Base-by-base conservation (phyloP, 1,284 basidiomycete species). In the Agroathelia rolfsii region DNA sequence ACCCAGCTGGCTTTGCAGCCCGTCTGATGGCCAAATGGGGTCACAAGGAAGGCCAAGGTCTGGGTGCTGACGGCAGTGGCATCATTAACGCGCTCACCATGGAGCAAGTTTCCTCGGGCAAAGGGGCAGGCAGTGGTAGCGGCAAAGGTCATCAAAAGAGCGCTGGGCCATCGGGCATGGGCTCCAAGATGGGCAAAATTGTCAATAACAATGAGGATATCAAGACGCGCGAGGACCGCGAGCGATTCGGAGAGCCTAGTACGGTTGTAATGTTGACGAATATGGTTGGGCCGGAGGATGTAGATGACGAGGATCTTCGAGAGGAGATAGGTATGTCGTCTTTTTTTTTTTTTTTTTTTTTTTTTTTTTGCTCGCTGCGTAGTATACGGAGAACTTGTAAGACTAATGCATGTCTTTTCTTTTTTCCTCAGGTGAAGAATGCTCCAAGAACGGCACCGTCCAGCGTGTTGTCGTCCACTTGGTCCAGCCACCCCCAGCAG, bases 11-110 rank as follows among this genome's bases (percentile, higher is more conserved):
- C 6, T 88, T 89, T 46, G 85, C 83, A 12, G 74, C 76, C 9
- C 74, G 81, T 16, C 52, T 86, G 39, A 89, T 90, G 87, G 80
- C 84, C 4, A 93, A 89, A 59, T 94, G 85, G 84, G 92, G 92
- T 0, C 89, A 95, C 56, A 84, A 85, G 49, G 83, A 90, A 49
- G 92, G 92, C 2, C 79, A 90, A 56, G 92, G 88, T 8, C 69
- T 95, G 2, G 92, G 90, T 29, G 78, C 71, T 0, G 76, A 82
- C 40, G 84, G 79, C 3, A 70, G 72, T 8, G 92, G 92, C 4
- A 93, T 95, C 35, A 72, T 89, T 26, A 82, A 92, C 38, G 87
- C 92, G 2, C 69, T 96, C 20, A 69, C 75, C 0, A 79, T 92
- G 16, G 84, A 92, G 45, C 77, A 78, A 47, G 60, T 77, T 3